A percentile compares a stretch with the other conserved stretches of the same genome.
Evolutionary conservation across 805 yeast species (phyloP).

Genomic region (Hagleromyces aurorensis): DNA sequence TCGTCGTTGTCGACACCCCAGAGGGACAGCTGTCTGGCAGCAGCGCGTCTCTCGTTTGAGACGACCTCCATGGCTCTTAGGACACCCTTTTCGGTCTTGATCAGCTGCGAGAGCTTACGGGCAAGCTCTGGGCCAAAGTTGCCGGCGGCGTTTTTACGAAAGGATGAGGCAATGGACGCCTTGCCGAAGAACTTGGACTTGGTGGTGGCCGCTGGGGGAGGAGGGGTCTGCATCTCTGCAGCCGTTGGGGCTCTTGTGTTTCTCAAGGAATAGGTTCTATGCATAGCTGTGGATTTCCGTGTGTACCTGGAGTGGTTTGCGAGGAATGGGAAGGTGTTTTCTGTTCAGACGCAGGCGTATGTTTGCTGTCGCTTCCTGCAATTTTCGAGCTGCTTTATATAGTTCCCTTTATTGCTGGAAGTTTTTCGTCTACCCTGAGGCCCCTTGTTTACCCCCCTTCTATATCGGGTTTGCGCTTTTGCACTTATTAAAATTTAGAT

Average conservation of each 20-base stretch:
- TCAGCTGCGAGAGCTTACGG: slow-evolving; percentile 81
- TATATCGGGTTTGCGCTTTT: no score
- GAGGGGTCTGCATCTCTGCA: slow-evolving; percentile 69
- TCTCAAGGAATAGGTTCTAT: slow-evolving; percentile 80
- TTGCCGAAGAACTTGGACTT: slow-evolving; percentile 69
- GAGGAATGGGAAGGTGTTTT: no score
- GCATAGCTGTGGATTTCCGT: no score
- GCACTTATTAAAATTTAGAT: no score
- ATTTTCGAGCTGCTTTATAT: no score
- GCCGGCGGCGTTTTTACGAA: slow-evolving; percentile 84
- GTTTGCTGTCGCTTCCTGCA: no score
- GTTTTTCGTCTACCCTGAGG: no score
- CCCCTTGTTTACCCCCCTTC: no score
- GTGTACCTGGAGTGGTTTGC: no score
- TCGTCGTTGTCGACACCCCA: slow-evolving; percentile 99
- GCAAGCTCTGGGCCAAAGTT: slow-evolving; percentile 91
- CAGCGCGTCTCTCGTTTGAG: slow-evolving; percentile 89
- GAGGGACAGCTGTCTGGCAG: slow-evolving; percentile 90
- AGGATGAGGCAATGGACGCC: slow-evolving; percentile 56
- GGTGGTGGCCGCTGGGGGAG: slow-evolving; percentile 74
- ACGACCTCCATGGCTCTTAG: slow-evolving; percentile 90
- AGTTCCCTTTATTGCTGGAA: no score
- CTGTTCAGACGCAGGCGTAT: no score
- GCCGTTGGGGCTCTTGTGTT: slow-evolving; percentile 75
- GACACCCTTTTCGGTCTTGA: slow-evolving; percentile 93